Evolutionary conservation across 208 protist genomes (phyloP).

Genomic region (Trypanosoma lewisi): DNA sequence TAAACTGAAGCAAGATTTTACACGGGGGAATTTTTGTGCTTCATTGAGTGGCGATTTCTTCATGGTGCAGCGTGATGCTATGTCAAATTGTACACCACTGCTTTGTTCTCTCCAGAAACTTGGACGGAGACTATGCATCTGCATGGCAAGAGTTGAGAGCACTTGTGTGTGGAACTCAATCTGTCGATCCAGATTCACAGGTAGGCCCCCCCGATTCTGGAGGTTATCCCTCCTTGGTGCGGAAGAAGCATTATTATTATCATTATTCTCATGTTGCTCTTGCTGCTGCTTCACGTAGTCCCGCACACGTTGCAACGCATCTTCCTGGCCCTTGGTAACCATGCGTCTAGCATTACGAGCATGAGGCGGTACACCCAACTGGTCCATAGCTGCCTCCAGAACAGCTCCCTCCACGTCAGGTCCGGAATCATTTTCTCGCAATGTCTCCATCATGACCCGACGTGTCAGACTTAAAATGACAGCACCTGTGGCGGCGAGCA

Average conservation of each 20-base stretch:
- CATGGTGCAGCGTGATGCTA: background rate
- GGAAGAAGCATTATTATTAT: background rate
- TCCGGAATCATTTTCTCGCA: slow-evolving; percentile 15
- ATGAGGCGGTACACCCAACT: background rate
- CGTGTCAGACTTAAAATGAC: slow-evolving; percentile 41
- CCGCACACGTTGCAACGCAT: slow-evolving; percentile 31
- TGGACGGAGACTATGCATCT: slow-evolving; percentile 46
- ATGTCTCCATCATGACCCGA: slow-evolving; percentile 30
- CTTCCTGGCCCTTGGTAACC: slow-evolving; percentile 39
- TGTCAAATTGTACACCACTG: background rate
- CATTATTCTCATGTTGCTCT: background rate
- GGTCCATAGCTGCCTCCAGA: slow-evolving; percentile 2
- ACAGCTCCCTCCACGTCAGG: slow-evolving; percentile 2
- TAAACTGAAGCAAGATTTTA: slow-evolving; percentile 46
- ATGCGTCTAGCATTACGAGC: background rate
- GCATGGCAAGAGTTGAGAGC: slow-evolving; percentile 47
- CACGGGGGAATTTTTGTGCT: background rate
- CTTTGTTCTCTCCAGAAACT: background rate
- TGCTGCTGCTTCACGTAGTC: slow-evolving; percentile 9
- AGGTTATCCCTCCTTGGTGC: background rate
- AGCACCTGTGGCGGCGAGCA: slow-evolving; percentile 37
- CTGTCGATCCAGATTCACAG: slow-evolving; percentile 7
- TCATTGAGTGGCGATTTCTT: background rate
- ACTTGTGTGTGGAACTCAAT: slow-evolving; percentile 46
- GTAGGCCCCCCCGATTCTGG: background rate